Percentiles rank a stretch among this genome's conserved stretches.
Conservation (phyloP, 2,329 filamentous ascomycete species). For the Cordyceps farinosa region DNA sequence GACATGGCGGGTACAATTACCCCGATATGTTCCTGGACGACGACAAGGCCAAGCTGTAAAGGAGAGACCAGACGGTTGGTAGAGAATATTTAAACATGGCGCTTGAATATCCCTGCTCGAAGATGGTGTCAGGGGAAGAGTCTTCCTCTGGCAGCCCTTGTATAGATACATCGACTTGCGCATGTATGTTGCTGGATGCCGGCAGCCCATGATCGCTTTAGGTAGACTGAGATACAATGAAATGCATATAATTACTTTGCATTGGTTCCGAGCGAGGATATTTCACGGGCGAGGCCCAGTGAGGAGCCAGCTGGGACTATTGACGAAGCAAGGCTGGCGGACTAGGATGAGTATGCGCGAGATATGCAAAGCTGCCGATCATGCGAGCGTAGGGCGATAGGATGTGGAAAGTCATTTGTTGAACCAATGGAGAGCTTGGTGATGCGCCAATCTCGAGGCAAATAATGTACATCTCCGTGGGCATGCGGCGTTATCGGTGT, state of each 20-base stretch:
- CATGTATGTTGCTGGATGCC: not conserved
- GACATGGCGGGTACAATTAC: conserved; percentile 46
- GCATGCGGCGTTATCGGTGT: conserved; percentile 6
- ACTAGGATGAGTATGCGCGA: too few species aligned
- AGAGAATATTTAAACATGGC: not conserved
- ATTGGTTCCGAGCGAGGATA: not conserved
- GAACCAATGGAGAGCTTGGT: not conserved
- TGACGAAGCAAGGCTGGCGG: not conserved
- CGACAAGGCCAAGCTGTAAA: conserved; percentile 39
- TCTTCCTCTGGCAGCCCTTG: not conserved
- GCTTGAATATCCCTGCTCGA: not conserved
- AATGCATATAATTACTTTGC: not conserved
- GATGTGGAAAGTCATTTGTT: too few species aligned
- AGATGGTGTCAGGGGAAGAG: not conserved
- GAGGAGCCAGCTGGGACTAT: not conserved
- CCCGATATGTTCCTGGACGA: conserved; percentile 45
- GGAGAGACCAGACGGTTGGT: not conserved
- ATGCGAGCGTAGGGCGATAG: not conserved
- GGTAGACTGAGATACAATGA: not conserved
- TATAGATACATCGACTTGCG: not conserved
- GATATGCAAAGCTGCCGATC: not conserved
- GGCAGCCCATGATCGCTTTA: not conserved
- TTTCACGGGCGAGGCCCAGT: not conserved
- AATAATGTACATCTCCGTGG: conserved; percentile 11
- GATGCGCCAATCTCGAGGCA: not conserved